phyloP scores from a whole-genome alignment of 169 alveolate genomes.

The Babesia caballi region DNA sequence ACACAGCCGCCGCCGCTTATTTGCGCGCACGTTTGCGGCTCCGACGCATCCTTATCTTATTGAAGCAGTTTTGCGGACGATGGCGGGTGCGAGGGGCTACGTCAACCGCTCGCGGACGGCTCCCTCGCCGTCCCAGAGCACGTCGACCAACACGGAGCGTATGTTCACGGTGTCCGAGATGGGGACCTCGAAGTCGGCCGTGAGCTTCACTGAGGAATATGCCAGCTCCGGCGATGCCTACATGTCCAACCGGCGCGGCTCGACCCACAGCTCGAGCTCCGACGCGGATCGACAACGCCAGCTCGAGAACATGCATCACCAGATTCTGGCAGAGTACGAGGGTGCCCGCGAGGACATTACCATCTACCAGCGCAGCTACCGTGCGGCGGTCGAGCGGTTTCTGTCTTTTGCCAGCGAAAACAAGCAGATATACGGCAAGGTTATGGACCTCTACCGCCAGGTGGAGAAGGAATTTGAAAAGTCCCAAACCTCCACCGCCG shows the following conservation, averaged over 20 bases:
- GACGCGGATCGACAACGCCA: conserved; percentile 20
- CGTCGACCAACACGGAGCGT: conserved; percentile 15
- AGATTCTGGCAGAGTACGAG: conserved; percentile 61
- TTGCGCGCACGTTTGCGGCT: background rate
- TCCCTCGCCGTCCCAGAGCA: conserved; percentile 27
- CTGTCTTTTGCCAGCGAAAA: conserved; percentile 58
- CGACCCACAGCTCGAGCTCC: conserved; percentile 16
- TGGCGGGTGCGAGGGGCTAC: conserved; percentile 23
- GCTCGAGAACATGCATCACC: conserved; percentile 49
- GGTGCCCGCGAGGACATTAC: conserved; percentile 28
- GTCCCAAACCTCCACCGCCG: conserved; percentile 23
- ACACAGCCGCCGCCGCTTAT: background rate
- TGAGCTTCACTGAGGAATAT: background rate
- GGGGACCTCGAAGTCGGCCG: conserved; percentile 16
- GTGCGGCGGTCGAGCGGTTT: conserved; percentile 55
- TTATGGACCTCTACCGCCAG: conserved; percentile 43
- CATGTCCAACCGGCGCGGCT: background rate
- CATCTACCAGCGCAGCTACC: conserved; percentile 39
- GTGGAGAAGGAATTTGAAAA: conserved; percentile 43
- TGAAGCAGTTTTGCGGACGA: background rate
- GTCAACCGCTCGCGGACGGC: background rate
- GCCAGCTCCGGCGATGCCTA: background rate
- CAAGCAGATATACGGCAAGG: conserved; percentile 55
- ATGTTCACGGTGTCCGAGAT: conserved; percentile 22
- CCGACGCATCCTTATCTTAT: background rate